Evolutionary conservation across 306 rosid species (phyloP).

Genomic region (Canavalia ensiformis): DNA sequence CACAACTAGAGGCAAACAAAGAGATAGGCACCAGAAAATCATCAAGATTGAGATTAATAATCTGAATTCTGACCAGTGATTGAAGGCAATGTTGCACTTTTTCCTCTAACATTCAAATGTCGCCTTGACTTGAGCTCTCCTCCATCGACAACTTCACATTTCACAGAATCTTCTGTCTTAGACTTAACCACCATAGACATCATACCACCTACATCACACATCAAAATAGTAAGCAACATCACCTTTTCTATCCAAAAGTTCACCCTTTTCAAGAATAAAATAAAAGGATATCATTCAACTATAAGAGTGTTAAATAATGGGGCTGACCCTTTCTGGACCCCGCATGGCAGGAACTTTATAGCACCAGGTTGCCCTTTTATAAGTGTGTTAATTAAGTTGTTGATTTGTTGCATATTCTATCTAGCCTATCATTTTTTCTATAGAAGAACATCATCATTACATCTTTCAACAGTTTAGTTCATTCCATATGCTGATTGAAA

Average conservation of each 20-base stretch:
- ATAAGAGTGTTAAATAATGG: neutral
- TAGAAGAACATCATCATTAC: neutral
- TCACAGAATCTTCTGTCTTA: conserved; percentile 79
- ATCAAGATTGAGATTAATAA: conserved; percentile 21
- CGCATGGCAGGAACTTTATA: neutral
- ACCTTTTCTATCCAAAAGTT: neutral
- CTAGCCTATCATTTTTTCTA: neutral
- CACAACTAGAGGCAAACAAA: conserved; percentile 8
- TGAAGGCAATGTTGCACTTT: conserved; percentile 98
- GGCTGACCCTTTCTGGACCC: neutral
- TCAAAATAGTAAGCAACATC: neutral
- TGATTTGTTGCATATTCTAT: neutral
- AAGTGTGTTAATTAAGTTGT: neutral
- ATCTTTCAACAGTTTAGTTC: conserved; percentile 8
- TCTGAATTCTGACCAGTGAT: conserved; percentile 78
- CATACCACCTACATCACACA: conserved; percentile 77
- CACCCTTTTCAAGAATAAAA: neutral
- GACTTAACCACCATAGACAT: conserved; percentile 85
- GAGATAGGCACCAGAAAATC: neutral
- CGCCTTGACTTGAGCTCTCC: conserved; percentile 96
- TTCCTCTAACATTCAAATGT: conserved; percentile 95
- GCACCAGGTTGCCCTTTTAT: neutral
- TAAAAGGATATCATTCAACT: conserved; percentile 1
- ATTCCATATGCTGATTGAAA: neutral
- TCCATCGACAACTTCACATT: conserved; percentile 92